A percentile compares a stretch with the other conserved stretches of the same genome.
phyloP scores from a whole-genome alignment of 148 eudicot genomes.

The Beta vulgaris region DNA sequence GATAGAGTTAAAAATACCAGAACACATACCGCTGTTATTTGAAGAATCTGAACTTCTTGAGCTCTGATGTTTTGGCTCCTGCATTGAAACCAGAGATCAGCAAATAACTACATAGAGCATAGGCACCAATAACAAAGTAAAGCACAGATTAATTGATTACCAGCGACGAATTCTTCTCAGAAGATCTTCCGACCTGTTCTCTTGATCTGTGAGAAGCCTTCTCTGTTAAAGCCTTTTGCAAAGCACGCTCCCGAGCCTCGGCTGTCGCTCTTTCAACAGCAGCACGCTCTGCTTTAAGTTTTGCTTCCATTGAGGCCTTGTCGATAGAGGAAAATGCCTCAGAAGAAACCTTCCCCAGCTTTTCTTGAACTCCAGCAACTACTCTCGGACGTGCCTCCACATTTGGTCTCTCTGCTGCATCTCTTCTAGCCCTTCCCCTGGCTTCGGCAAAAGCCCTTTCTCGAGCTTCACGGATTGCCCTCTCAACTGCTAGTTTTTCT shows the following conservation, averaged over 20 bases:
- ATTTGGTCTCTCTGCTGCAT: constrained; percentile 77
- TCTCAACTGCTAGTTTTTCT: constrained; percentile 74
- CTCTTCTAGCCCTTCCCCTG: constrained; percentile 79
- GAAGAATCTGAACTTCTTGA: constrained; percentile 33
- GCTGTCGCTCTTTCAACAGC: constrained; percentile 93
- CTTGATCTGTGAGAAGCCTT: constrained; percentile 43
- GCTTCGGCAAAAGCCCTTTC: constrained; percentile 93
- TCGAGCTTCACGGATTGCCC: constrained; percentile 93
- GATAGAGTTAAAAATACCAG: not conserved
- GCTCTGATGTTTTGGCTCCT: constrained; percentile 53
- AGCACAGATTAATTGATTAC: constrained; percentile 17
- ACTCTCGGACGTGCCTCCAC: constrained; percentile 61
- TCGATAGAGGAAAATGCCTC: constrained; percentile 46
- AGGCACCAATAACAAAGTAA: constrained; percentile 1
- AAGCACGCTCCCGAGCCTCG: constrained; percentile 97
- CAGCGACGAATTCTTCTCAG: constrained; percentile 37
- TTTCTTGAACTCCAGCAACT: constrained; percentile 55
- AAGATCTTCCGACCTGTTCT: constrained; percentile 37
- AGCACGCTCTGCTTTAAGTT: constrained; percentile 86
- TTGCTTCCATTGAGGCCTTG: constrained; percentile 66
- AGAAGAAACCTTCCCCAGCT: constrained; percentile 49
- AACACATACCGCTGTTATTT: constrained; percentile 30
- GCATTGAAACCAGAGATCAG: constrained; percentile 26
- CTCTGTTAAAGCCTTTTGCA: constrained; percentile 77
- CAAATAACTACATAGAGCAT: not conserved